Evolutionary conservation across 768 basidiomycete species (phyloP).

Genomic region (Gyrodon lividus): DNA sequence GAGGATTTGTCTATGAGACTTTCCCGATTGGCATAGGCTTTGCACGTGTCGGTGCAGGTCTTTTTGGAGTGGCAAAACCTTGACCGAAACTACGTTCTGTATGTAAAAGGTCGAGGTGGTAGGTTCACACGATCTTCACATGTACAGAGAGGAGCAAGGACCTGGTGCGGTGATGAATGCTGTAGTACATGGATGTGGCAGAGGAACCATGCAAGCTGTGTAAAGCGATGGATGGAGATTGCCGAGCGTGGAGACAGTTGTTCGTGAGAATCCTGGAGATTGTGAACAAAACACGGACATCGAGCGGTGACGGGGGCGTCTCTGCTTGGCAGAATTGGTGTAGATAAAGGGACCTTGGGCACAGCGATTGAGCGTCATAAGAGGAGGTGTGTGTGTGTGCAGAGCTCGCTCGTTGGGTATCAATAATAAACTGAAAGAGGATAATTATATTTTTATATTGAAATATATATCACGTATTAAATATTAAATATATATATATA

Average conservation of each 20-base stretch:
- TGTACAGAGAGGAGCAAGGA: neutral
- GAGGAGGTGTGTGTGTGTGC: neutral
- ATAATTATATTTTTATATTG: neutral
- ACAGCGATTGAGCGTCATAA: neutral
- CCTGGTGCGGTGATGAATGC: neutral
- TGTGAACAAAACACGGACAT: no score
- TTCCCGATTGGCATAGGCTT: no score
- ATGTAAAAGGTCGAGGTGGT: no score
- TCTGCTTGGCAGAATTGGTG: neutral
- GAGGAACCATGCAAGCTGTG: neutral
- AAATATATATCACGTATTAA: no score
- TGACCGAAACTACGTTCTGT: no score
- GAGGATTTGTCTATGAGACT: no score
- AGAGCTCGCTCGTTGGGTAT: neutral
- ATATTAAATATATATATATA: neutral
- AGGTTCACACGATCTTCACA: no score
- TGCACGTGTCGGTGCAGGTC: no score
- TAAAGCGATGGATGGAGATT: slow-evolving; percentile 14
- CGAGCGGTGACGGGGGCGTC: no score
- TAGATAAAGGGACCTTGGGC: neutral
- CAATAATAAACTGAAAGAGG: neutral
- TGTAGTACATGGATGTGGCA: neutral
- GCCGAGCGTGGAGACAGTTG: slow-evolving; percentile 8
- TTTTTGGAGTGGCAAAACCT: no score
- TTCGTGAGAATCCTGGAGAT: slow-evolving; percentile 3